Conservation (phyloP, 2,329 filamentous ascomycete genomes). For the Chlorencoelia australis region DNA sequence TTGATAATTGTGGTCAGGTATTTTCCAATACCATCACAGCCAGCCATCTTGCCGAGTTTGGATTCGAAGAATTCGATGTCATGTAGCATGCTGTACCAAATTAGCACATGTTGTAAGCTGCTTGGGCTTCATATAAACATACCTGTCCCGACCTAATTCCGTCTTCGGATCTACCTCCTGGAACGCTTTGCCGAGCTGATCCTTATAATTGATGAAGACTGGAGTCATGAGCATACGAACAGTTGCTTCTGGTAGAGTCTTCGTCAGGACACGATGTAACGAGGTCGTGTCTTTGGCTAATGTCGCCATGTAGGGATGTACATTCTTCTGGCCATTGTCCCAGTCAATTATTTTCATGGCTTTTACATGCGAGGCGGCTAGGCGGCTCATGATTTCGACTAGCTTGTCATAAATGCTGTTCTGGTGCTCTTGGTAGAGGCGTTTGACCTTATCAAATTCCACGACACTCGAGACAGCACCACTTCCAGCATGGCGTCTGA, state of each 20-base stretch:
- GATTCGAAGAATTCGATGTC: constrained; percentile 54
- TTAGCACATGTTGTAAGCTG: constrained; percentile 2
- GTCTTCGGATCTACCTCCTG: constrained; percentile 45
- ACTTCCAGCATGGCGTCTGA: constrained; percentile 62
- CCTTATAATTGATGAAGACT: constrained; percentile 55
- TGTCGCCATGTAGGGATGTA: constrained; percentile 59
- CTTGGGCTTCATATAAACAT: constrained; percentile 35
- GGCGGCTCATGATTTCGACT: constrained; percentile 59
- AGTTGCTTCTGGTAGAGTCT: constrained; percentile 53
- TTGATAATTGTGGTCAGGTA: too few relatives aligned
- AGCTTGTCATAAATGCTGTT: constrained; percentile 63
- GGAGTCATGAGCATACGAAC: constrained; percentile 59
- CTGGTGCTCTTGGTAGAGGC: constrained; percentile 52
- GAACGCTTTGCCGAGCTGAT: constrained; percentile 56
- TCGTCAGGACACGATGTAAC: constrained; percentile 56
- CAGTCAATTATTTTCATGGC: constrained; percentile 57
- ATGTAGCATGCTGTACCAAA: constrained; percentile 41
- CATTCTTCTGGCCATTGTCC: constrained; percentile 35
- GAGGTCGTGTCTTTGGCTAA: constrained; percentile 60
- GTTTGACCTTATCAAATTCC: constrained; percentile 24
- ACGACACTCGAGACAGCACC: constrained; percentile 45
- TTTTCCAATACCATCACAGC: constrained; percentile 41
- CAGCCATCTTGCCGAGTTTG: constrained; percentile 52
- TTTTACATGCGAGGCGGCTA: constrained; percentile 52
- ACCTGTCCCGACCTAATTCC: constrained; percentile 48